Conservation (phyloP, 1,139 yeast genomes). For the Blastobotrys elegans region DNA sequence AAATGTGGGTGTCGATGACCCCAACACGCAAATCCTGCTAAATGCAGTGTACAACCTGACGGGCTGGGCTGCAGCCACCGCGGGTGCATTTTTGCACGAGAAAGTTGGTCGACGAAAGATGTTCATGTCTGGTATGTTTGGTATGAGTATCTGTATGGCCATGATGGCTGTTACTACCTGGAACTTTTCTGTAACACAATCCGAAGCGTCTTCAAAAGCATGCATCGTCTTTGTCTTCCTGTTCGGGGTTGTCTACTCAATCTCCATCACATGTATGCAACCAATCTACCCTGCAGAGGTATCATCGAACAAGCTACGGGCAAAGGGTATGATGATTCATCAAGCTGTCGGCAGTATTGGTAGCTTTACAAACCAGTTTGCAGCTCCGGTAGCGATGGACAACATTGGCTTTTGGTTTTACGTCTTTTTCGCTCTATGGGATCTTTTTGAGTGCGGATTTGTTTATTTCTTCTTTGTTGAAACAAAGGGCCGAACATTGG, state of each 20-base stretch:
- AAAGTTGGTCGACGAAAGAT: conserved; percentile 21
- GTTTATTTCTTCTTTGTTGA: conserved; percentile 42
- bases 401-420: conserved; percentile 55
- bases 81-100: conserved; percentile 19
- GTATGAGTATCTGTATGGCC: conserved; percentile 19
- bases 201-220: conserved; percentile 15
- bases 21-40: conserved; percentile 15
- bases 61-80: conserved; percentile 17
- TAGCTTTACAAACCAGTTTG: conserved; percentile 42
- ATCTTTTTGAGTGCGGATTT: conserved; percentile 18
- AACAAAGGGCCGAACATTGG: conserved; percentile 43
- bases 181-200: conserved; percentile 10
- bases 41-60: conserved; percentile 17
- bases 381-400: conserved; percentile 54
- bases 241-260: conserved; percentile 17
- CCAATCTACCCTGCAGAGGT: conserved; percentile 36
- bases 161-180: conserved; percentile 21
- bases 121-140: conserved; percentile 15
- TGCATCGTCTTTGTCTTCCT: conserved; percentile 21
- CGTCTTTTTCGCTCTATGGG: conserved; percentile 40
- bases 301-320: conserved; percentile 35
- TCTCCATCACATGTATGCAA: conserved; percentile 25
- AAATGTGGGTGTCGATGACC: conserved; percentile 20
- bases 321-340: conserved; percentile 26
- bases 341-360: conserved; percentile 13